A percentile compares a stretch with the other conserved stretches of the same genome.
These are phyloP conservation scores for Lasiosphaeris hirsuta DNA, from an alignment of 495 filamentous ascomycete genomes.

Conservation along the genomic window DNA sequence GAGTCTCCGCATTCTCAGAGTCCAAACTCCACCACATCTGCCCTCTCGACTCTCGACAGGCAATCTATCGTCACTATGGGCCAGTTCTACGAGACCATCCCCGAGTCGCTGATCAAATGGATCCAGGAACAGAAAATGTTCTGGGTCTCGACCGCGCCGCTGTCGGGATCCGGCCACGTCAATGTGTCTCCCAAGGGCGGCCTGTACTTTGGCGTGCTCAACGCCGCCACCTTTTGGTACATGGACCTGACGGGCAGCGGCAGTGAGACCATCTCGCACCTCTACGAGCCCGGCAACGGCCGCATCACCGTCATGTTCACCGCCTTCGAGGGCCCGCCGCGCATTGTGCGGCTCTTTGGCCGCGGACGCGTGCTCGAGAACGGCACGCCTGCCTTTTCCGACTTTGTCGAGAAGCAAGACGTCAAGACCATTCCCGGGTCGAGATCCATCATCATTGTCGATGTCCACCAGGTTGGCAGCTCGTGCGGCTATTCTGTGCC, in stretches of 20 bases:
- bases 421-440: constrained; percentile 44
- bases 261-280: constrained; percentile 66
- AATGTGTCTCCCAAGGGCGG: constrained; percentile 72
- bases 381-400: constrained; percentile 44
- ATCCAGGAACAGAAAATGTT: constrained; percentile 61
- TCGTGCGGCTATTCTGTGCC: constrained; percentile 55
- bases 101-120: constrained; percentile 55
- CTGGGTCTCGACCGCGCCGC: constrained; percentile 64
- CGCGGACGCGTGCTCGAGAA: constrained; percentile 62
- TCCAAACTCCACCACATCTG: background rate
- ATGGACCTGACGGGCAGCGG: constrained; percentile 70
- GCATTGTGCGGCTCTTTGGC: constrained; percentile 71
- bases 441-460: constrained; percentile 61
- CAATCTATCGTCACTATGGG: constrained; percentile 58
- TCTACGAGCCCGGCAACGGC: constrained; percentile 65
- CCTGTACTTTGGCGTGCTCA: constrained; percentile 57
- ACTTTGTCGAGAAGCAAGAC: constrained; percentile 44
- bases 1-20: background rate
- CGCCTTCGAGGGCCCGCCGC: constrained; percentile 59
- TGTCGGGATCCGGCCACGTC: constrained; percentile 52
- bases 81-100: constrained; percentile 58
- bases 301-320: constrained; percentile 70
- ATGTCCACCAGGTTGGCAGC: constrained; percentile 61
- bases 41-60: constrained; percentile 13
- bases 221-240: constrained; percentile 60